A percentile compares a stretch with the other conserved stretches of the same genome.
Evolutionary conservation across 2,329 filamentous ascomycete genomes (phyloP).

Genomic region (Oidium heveae): DNA sequence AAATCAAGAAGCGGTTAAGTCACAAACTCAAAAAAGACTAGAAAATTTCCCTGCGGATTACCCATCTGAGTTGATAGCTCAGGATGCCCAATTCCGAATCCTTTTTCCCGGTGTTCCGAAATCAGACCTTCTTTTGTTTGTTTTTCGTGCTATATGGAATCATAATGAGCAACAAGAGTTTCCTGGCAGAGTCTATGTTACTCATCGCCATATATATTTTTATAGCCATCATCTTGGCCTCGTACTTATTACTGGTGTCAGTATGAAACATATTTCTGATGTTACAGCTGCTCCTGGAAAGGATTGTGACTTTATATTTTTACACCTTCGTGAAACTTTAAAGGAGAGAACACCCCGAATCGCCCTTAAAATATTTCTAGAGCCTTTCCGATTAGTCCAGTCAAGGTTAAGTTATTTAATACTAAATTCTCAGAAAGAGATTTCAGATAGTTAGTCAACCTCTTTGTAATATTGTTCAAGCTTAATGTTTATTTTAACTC

Average conservation of each 20-base stretch:
- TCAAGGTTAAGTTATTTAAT: slow-evolving; percentile 66
- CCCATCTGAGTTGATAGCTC: slow-evolving; percentile 54
- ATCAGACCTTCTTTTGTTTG: slow-evolving; percentile 64
- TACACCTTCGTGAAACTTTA: slow-evolving; percentile 31
- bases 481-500: not conserved
- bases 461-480: not conserved
- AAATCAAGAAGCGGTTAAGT: slow-evolving; percentile 16
- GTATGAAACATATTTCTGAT: slow-evolving; percentile 52
- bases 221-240: slow-evolving; percentile 89
- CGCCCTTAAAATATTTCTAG: slow-evolving; percentile 79
- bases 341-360: slow-evolving; percentile 22
- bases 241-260: slow-evolving; percentile 57
- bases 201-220: slow-evolving; percentile 71
- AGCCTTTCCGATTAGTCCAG: slow-evolving; percentile 62
- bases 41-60: slow-evolving; percentile 47
- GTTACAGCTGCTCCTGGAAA: slow-evolving; percentile 73
- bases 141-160: slow-evolving; percentile 76
- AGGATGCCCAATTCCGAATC: slow-evolving; percentile 81
- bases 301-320: slow-evolving; percentile 78
- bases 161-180: slow-evolving; percentile 54
- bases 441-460: slow-evolving; percentile 25
- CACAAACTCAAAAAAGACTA: slow-evolving; percentile 7
- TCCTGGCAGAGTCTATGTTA: slow-evolving; percentile 68
- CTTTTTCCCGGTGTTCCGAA: slow-evolving; percentile 60
- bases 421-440: slow-evolving; percentile 49